Evolutionary conservation across 1,284 basidiomycete genomes (phyloP).

Genomic region (Ustilago trichophora): DNA sequence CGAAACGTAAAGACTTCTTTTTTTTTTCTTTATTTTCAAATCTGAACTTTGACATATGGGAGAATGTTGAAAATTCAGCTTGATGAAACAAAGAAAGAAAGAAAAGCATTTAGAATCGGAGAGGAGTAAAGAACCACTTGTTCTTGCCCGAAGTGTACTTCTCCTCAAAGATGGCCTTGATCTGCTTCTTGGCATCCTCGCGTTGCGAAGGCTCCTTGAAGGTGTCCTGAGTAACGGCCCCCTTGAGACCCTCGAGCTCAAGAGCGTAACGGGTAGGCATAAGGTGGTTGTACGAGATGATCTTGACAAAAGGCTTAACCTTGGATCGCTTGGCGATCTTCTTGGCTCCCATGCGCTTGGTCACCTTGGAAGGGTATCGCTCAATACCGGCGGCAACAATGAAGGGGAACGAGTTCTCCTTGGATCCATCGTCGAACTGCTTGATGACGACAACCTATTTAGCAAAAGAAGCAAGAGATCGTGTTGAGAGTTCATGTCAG

Average conservation of each 20-base stretch:
- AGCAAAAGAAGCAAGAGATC: no score
- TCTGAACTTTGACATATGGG: no score
- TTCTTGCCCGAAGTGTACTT: slow-evolving; percentile 66
- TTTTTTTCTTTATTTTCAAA: no score
- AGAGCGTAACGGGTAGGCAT: slow-evolving; percentile 67
- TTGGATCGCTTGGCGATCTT: slow-evolving; percentile 66
- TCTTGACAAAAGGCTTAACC: slow-evolving; percentile 67
- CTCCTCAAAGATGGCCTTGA: slow-evolving; percentile 67
- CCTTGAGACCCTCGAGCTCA: slow-evolving; percentile 66
- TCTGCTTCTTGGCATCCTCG: slow-evolving; percentile 65
- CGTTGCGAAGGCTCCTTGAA: slow-evolving; percentile 66
- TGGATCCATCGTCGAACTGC: slow-evolving; percentile 66
- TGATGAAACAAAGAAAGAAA: neutral
- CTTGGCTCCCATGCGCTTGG: slow-evolving; percentile 66
- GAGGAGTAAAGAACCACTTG: slow-evolving; percentile 67
- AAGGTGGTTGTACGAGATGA: slow-evolving; percentile 67
- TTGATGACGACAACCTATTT: slow-evolving; percentile 67
- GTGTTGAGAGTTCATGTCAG: no score
- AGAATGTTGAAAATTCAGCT: neutral
- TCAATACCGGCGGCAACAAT: slow-evolving; percentile 66
- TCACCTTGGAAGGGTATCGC: slow-evolving; percentile 66
- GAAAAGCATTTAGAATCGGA: slow-evolving; percentile 58
- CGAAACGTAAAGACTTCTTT: slow-evolving; percentile 16
- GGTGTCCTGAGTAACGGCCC: slow-evolving; percentile 62
- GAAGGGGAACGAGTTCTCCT: slow-evolving; percentile 65